Percentiles rank a stretch among this genome's conserved stretches.
Conservation (phyloP, 306 rosid genomes). For the Quercus gilva region DNA sequence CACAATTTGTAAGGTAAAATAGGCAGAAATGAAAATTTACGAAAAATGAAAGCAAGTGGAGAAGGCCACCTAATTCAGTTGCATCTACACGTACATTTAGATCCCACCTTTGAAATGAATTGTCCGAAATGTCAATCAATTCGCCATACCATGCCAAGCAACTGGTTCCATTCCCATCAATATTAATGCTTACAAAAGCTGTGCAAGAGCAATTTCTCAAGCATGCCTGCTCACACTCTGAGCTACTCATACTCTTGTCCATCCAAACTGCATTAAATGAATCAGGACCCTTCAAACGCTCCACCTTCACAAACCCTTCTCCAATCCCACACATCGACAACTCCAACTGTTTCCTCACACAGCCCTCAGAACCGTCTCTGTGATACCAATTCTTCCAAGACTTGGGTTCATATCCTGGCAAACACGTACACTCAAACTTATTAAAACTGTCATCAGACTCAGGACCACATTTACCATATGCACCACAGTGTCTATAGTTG, state of each 20-base stretch:
- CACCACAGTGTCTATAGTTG: not conserved
- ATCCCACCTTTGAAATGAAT: constrained; percentile 1
- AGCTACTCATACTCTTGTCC: not conserved
- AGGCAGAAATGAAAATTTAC: too few species aligned
- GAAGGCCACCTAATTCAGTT: not conserved
- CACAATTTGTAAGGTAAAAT: too few species aligned
- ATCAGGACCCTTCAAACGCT: not conserved
- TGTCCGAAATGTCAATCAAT: constrained; percentile 19
- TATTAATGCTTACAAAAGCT: constrained; percentile 22
- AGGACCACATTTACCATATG: not conserved
- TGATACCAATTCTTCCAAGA: not conserved
- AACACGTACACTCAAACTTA: not conserved
- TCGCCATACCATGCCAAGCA: constrained; percentile 31
- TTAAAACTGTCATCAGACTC: not conserved
- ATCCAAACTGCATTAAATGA: not conserved
- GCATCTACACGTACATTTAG: constrained; percentile 24
- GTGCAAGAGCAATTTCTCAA: constrained; percentile 29
- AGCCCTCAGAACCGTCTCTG: not conserved
- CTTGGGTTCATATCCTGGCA: constrained; percentile 17
- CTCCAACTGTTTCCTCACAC: constrained; percentile 2
- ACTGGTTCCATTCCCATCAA: not conserved
- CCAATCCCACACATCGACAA: constrained; percentile 10
- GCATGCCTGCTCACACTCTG: constrained; percentile 18
- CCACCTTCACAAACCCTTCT: constrained; percentile 6
- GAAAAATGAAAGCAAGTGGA: not conserved